A percentile compares a stretch with the other conserved stretches of the same genome.
Conservation (phyloP, 1,284 basidiomycete genomes). For the Salmacisia buchloeana region DNA sequence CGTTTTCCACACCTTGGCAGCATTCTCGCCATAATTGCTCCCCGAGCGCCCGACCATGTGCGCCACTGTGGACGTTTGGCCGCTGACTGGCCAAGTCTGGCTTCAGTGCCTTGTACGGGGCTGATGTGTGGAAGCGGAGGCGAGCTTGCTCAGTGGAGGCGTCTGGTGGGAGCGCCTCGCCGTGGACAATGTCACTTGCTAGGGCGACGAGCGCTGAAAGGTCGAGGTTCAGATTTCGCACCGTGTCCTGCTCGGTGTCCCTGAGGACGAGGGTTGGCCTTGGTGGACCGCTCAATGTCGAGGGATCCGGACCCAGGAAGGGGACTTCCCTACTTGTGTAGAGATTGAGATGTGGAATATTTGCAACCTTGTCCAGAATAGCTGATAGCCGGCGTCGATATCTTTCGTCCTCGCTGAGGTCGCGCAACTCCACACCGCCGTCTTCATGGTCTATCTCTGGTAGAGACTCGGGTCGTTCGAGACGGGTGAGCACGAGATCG, state of each 20-base stretch:
- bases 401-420: conserved; percentile 15
- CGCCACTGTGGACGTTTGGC: neutral
- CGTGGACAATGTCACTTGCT: conserved; percentile 34
- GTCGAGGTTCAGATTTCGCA: conserved; percentile 33
- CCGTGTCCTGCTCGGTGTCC: conserved; percentile 6
- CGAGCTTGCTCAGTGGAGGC: neutral
- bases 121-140: neutral
- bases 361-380: conserved; percentile 10
- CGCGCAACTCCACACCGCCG: conserved; percentile 18
- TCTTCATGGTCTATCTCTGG: neutral
- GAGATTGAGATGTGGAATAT: conserved; percentile 16
- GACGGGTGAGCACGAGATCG: conserved; percentile 27
- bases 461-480: conserved; percentile 14
- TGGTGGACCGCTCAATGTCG: neutral
- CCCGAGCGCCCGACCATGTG: conserved; percentile 8
- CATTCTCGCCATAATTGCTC: conserved; percentile 9
- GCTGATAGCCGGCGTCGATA: conserved; percentile 10
- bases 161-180: neutral
- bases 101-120: neutral
- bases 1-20: conserved; percentile 1
- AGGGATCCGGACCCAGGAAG: neutral
- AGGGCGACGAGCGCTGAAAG: conserved; percentile 40
- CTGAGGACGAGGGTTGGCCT: neutral
- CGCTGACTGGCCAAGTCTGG: neutral
- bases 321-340: conserved; percentile 12